Conservation (phyloP, 495 filamentous ascomycete genomes). For the Parachaetomium inaequale region DNA sequence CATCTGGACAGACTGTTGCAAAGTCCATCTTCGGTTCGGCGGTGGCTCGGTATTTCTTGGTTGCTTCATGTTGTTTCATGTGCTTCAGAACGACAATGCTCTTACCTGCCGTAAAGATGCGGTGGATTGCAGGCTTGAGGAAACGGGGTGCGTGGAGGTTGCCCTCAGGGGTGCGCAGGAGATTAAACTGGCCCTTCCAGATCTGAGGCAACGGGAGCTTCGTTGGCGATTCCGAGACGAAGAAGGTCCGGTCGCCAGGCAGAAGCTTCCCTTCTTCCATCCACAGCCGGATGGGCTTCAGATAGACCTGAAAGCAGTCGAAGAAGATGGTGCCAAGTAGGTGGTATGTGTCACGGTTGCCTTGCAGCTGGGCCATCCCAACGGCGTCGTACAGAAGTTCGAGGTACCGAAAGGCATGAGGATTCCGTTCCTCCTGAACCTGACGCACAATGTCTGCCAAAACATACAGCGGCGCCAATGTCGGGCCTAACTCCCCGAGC, state of each 20-base stretch:
- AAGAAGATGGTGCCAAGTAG: conserved; percentile 69
- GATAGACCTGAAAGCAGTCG: conserved; percentile 76
- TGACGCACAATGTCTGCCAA: conserved; percentile 50
- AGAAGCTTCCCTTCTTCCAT: conserved; percentile 75
- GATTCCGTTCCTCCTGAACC: conserved; percentile 37
- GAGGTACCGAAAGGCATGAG: conserved; percentile 57
- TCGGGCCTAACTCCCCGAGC: conserved; percentile 54
- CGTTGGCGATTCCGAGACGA: conserved; percentile 58
- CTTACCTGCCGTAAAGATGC: conserved; percentile 83
- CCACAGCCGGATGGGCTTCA: conserved; percentile 75
- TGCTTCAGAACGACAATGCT: conserved; percentile 76
- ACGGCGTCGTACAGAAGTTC: conserved; percentile 69
- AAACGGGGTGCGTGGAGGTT: conserved; percentile 67
- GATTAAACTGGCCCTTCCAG: conserved; percentile 72
- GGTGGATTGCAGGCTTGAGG: conserved; percentile 59
- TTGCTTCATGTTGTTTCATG: conserved; percentile 44
- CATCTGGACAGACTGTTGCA: conserved; percentile 48
- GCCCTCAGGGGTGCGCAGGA: conserved; percentile 54
- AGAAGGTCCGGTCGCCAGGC: conserved; percentile 63
- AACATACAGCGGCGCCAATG: conserved; percentile 51
- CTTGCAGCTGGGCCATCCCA: conserved; percentile 64
- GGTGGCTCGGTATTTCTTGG: conserved; percentile 16
- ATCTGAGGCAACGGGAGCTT: conserved; percentile 59
- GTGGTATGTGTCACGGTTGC: conserved; percentile 55
- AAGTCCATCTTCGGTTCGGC: conserved; percentile 51